phyloP scores from a whole-genome alignment of 2,329 filamentous ascomycete species.

The Didymella glomerata region DNA sequence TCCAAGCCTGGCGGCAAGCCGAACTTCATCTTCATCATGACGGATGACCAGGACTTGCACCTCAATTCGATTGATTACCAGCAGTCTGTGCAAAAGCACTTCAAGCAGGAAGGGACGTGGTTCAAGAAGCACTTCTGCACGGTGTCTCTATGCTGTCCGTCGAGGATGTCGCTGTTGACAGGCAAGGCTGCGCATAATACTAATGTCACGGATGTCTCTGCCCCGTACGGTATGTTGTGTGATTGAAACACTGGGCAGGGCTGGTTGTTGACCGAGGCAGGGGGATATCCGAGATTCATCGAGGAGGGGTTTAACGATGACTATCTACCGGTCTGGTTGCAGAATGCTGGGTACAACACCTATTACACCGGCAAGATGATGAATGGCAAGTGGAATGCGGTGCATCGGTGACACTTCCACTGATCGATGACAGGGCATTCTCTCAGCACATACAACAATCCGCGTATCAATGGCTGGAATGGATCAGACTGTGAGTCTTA shows the following conservation, averaged over 20 bases:
- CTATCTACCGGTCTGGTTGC: slow-evolving; percentile 76
- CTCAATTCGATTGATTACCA: slow-evolving; percentile 70
- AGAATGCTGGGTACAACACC: slow-evolving; percentile 72
- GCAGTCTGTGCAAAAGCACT: slow-evolving; percentile 64
- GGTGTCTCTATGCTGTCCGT: slow-evolving; percentile 72
- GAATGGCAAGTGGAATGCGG: slow-evolving; percentile 53
- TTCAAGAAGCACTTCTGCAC: slow-evolving; percentile 73
- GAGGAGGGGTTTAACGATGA: slow-evolving; percentile 70
- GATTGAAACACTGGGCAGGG: not conserved
- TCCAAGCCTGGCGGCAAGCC: too few species aligned
- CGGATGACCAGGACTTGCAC: slow-evolving; percentile 72
- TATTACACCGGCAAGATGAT: slow-evolving; percentile 79
- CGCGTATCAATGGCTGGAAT: slow-evolving; percentile 67
- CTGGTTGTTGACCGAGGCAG: slow-evolving; percentile 30
- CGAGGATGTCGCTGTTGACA: slow-evolving; percentile 70
- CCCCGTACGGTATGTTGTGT: slow-evolving; percentile 59
- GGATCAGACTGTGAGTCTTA: slow-evolving; percentile 53
- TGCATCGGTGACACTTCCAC: not conserved
- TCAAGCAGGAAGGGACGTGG: slow-evolving; percentile 66
- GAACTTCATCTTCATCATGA: slow-evolving; percentile 73
- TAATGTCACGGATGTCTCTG: slow-evolving; percentile 68
- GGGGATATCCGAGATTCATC: slow-evolving; percentile 73
- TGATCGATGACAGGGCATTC: slow-evolving; percentile 57
- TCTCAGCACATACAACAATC: slow-evolving; percentile 67
- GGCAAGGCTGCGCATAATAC: slow-evolving; percentile 74